Base-by-base conservation (phyloP, 768 basidiomycete genomes). In the Leccinum disarticulatum region DNA sequence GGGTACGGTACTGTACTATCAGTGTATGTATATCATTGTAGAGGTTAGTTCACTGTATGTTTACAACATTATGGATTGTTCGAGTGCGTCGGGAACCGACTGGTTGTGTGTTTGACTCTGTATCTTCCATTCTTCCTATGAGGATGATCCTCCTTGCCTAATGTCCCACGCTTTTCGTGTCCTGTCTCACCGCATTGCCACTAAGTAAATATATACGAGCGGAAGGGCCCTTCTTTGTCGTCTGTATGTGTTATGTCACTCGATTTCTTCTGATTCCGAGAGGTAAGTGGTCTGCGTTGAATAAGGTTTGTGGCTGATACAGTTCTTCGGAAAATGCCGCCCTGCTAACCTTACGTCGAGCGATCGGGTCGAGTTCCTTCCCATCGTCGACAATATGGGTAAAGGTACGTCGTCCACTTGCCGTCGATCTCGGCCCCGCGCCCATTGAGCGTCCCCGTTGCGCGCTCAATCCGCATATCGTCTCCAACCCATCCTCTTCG, bases 331-430 rank as follows among this genome's bases (percentile, higher is more conserved):
- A 19, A 36, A 35, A 15, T 1, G 13, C 49, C 49, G 30, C 3
- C 7, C 52, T 19, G 17, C 33, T 3, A 33, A 52, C 52, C 52
- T 35, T 14, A 52, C 19, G 8, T n/a, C n/a, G 41, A n/a, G 13
- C 30, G 52, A 52, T 35, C 13, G 10, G 30, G 15, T 51, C 33
- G 2, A 36, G 33, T 43, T 35, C 17, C 22, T 19, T 14, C 17
- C 35, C 31, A 30, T 52, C 52, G n/a, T 81, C 83, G 77, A 80
- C 80, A 86, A 81, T 64, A 88, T 89, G 87, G 87, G 87, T 79
- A 86, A 89, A 86, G 87, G 87, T 87, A 61, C 54, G 63, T 69
- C 64, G 38, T 59, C 52, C 0, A 11, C 31, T 13, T 1, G 31
- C 11, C 31, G 11, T 56, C 49, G 55, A 41, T 41, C 15, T 52